Conservation (phyloP, 805 yeast species). For the Candida sonorensis region DNA sequence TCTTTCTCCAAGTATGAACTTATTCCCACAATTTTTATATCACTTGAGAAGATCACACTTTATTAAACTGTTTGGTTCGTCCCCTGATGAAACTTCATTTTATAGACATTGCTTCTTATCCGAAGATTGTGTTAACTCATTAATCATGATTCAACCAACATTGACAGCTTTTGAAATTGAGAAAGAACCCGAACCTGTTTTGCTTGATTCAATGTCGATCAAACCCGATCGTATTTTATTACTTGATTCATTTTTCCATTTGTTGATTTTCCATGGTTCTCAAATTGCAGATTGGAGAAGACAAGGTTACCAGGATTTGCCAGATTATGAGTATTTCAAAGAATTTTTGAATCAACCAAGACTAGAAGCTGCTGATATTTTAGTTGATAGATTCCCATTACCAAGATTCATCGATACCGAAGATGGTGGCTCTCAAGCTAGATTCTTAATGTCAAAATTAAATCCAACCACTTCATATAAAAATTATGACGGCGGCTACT, state of each 20-base stretch:
- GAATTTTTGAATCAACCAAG: slow-evolving; percentile 57
- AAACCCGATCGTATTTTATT: slow-evolving; percentile 50
- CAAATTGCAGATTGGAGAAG: slow-evolving; percentile 63
- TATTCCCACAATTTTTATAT: slow-evolving; percentile 62
- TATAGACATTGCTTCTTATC: slow-evolving; percentile 55
- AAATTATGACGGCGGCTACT: slow-evolving; percentile 18
- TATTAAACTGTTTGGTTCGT: slow-evolving; percentile 58
- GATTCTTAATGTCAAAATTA: slow-evolving; percentile 62
- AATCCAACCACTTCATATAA: slow-evolving; percentile 60
- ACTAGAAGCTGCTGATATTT: slow-evolving; percentile 56
- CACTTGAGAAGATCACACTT: slow-evolving; percentile 62
- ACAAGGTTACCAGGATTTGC: slow-evolving; percentile 53
- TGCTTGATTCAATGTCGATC: slow-evolving; percentile 57
- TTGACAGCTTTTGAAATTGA: slow-evolving; percentile 52
- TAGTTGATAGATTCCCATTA: slow-evolving; percentile 62
- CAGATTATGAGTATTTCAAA: slow-evolving; percentile 53
- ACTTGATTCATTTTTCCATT: slow-evolving; percentile 64
- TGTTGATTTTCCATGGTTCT: slow-evolving; percentile 60
- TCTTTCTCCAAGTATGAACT: slow-evolving; percentile 40
- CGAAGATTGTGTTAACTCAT: slow-evolving; percentile 54
- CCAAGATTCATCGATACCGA: slow-evolving; percentile 70
- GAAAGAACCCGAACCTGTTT: slow-evolving; percentile 54
- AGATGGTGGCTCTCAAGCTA: slow-evolving; percentile 71
- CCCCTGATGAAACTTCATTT: slow-evolving; percentile 68
- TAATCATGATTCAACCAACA: slow-evolving; percentile 67